These are phyloP conservation scores for Clathrus columnatus DNA, from an alignment of 768 basidiomycete genomes.

Conservation along the genomic window DNA sequence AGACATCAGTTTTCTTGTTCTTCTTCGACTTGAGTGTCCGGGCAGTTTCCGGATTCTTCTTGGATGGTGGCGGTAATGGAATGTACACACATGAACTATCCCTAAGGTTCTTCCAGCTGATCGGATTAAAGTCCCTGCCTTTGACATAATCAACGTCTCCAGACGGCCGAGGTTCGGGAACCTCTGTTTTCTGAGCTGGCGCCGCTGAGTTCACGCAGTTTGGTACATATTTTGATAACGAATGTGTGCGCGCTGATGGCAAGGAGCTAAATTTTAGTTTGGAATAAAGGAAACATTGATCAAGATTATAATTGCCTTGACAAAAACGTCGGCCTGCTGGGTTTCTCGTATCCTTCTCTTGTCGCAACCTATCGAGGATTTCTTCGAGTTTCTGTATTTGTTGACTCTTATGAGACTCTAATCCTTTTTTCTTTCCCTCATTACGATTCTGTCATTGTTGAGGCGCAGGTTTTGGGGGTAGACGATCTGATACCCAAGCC, in stretches of 20 bases:
- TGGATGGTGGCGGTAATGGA: too few species aligned
- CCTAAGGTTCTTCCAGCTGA: slow-evolving; percentile 39
- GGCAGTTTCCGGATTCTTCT: too few species aligned
- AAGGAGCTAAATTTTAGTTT: neutral
- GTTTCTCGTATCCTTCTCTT: slow-evolving; percentile 32
- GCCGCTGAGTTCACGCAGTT: slow-evolving; percentile 35
- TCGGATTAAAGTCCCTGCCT: slow-evolving; percentile 18
- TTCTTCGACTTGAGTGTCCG: too few species aligned
- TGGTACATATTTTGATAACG: slow-evolving; percentile 46
- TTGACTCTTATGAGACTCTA: slow-evolving; percentile 35
- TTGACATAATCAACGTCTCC: slow-evolving; percentile 29
- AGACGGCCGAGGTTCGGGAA: slow-evolving; percentile 32
- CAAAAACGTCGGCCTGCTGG: slow-evolving; percentile 64
- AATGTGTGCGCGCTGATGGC: slow-evolving; percentile 43
- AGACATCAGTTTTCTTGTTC: too few species aligned
- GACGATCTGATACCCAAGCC: slow-evolving; percentile 52
- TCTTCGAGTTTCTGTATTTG: slow-evolving; percentile 40
- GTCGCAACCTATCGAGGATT: slow-evolving; percentile 32
- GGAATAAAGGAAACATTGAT: neutral
- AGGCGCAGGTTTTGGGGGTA: slow-evolving; percentile 27
- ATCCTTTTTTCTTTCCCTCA: slow-evolving; percentile 28
- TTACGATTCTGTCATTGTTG: slow-evolving; percentile 19
- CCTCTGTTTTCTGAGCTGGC: slow-evolving; percentile 19
- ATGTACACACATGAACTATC: too few species aligned
- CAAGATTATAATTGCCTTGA: slow-evolving; percentile 34